phyloP scores from a whole-genome alignment of 148 eudicot genomes.

The Rhododendron kiyosumense region DNA sequence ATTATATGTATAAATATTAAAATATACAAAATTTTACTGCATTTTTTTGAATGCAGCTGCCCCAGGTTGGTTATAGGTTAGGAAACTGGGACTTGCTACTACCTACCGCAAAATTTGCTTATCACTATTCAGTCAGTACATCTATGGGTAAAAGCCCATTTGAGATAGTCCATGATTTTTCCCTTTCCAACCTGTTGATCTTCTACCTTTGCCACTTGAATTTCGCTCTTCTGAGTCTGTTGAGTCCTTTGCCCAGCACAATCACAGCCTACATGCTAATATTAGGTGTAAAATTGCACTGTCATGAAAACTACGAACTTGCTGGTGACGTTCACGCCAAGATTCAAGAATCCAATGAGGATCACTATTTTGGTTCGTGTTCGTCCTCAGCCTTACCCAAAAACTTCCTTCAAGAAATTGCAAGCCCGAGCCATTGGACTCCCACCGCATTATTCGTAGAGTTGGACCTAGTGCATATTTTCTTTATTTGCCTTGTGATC shows the following conservation, averaged over 20 bases:
- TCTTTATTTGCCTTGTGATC: background rate
- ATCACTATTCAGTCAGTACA: background rate
- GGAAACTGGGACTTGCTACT: background rate
- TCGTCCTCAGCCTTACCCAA: background rate
- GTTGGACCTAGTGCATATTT: background rate
- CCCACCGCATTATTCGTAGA: too few relatives aligned
- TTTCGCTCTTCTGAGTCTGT: background rate
- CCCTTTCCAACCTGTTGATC: background rate
- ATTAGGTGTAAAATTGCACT: background rate
- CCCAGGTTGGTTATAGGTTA: background rate
- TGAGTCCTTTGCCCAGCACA: background rate
- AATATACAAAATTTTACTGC: too few relatives aligned
- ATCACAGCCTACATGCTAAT: background rate
- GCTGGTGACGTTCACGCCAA: background rate
- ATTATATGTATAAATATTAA: too few relatives aligned
- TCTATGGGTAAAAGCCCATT: background rate
- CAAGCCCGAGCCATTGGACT: too few relatives aligned
- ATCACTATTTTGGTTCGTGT: background rate
- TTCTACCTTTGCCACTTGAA: background rate
- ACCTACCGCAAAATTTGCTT: background rate
- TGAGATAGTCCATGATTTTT: background rate
- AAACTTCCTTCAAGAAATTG: background rate
- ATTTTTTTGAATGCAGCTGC: too few relatives aligned
- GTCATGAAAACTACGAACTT: background rate
- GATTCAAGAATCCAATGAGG: background rate